A percentile compares a stretch with the other conserved stretches of the same genome.
These are phyloP conservation scores for Carallia brachiata DNA, from an alignment of 345 rosid species.

Conservation along the genomic window DNA sequence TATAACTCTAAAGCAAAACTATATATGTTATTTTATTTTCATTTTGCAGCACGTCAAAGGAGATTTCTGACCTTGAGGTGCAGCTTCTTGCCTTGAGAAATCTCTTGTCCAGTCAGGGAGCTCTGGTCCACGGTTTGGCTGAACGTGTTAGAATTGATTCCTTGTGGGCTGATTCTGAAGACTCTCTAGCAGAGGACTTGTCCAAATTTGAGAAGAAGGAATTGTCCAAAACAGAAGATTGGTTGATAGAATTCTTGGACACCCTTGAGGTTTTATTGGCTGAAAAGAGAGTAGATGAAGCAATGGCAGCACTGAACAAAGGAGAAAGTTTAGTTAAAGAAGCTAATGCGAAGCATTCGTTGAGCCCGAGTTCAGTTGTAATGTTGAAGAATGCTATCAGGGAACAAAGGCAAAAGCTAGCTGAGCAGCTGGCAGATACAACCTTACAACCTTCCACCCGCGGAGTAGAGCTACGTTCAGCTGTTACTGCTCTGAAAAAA, in stretches of 20 bases:
- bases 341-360: slow-evolving; percentile 34
- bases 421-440: slow-evolving; percentile 71
- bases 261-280: slow-evolving; percentile 76
- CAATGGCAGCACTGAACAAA: slow-evolving; percentile 69
- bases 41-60: slow-evolving; percentile 68
- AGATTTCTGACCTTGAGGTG: slow-evolving; percentile 84
- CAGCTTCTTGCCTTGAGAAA: slow-evolving; percentile 87
- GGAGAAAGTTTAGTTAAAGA: slow-evolving; percentile 55
- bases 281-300: slow-evolving; percentile 79
- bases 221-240: slow-evolving; percentile 51
- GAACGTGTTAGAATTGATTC: slow-evolving; percentile 59
- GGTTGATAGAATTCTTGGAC: slow-evolving; percentile 63
- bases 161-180: slow-evolving; percentile 47
- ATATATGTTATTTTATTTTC: neutral
- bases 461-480: slow-evolving; percentile 64
- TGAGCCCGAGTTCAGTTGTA: slow-evolving; percentile 40
- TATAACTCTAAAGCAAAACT: neutral
- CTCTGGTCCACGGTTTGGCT: slow-evolving; percentile 74
- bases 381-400: slow-evolving; percentile 48
- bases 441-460: slow-evolving; percentile 63
- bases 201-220: slow-evolving; percentile 34
- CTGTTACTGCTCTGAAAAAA: slow-evolving; percentile 61
- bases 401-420: slow-evolving; percentile 61
- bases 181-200: slow-evolving; percentile 43
- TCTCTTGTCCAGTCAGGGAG: slow-evolving; percentile 73